A percentile compares a stretch with the other conserved stretches of the same genome.
Conservation (phyloP, 169 alveolate species). For the Cryptosporidium sp. region DNA sequence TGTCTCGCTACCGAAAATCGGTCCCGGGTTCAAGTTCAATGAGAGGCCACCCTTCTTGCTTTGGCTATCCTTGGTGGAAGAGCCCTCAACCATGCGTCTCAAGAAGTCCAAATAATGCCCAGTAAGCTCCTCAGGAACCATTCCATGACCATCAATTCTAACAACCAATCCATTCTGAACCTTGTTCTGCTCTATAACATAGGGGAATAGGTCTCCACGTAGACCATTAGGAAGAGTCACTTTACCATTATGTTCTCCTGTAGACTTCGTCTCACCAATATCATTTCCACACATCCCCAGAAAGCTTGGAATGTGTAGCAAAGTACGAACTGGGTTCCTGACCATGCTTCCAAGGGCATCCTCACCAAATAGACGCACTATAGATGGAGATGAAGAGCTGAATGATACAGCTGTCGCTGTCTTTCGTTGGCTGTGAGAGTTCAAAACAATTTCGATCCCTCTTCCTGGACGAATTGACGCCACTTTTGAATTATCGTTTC, state of each 20-base stretch:
- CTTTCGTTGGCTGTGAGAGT: constrained; percentile 81
- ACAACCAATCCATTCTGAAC: constrained; percentile 20
- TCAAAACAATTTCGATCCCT: constrained; percentile 83
- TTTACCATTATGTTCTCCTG: constrained; percentile 77
- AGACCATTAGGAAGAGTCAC: constrained; percentile 25
- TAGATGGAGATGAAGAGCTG: constrained; percentile 76
- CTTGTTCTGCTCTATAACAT: constrained; percentile 26
- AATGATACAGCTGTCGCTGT: constrained; percentile 79
- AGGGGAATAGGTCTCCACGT: constrained; percentile 61
- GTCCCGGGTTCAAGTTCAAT: constrained; percentile 45
- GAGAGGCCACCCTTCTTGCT: neutral
- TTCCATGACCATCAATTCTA: constrained; percentile 47
- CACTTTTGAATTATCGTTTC: constrained; percentile 82
- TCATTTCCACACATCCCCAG: constrained; percentile 76
- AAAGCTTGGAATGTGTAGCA: constrained; percentile 75
- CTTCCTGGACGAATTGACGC: constrained; percentile 84
- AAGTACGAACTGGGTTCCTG: constrained; percentile 78
- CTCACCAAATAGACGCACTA: constrained; percentile 78
- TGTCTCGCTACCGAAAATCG: constrained; percentile 76
- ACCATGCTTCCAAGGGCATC: constrained; percentile 80
- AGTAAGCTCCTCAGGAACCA: constrained; percentile 76
- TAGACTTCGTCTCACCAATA: neutral
- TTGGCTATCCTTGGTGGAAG: constrained; percentile 3
- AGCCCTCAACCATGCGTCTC: constrained; percentile 78
- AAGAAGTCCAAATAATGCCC: constrained; percentile 80